Conservation (phyloP, 257 asterid genomes). For the Paraleonurus japonicus region DNA sequence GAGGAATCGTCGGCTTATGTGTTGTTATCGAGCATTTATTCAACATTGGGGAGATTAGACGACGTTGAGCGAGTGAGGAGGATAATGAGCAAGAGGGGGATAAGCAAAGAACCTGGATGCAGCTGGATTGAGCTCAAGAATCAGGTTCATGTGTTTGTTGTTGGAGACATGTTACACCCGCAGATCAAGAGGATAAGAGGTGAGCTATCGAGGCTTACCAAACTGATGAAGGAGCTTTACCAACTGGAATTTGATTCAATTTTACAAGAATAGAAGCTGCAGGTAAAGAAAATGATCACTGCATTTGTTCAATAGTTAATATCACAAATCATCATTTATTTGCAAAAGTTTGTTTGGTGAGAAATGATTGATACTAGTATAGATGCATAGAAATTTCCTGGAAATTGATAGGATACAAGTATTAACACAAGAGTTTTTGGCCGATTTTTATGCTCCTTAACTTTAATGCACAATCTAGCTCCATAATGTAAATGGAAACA, state of each 20-base stretch:
- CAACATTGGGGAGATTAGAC: neutral
- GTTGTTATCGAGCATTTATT: neutral
- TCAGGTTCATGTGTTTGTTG: neutral
- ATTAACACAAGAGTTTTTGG: too few species aligned
- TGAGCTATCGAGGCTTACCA: neutral
- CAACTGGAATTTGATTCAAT: neutral
- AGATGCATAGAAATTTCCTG: too few species aligned
- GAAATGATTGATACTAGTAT: too few species aligned
- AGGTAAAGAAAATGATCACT: neutral
- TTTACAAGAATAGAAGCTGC: neutral
- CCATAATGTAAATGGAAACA: too few species aligned
- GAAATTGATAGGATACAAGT: too few species aligned
- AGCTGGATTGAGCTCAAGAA: neutral
- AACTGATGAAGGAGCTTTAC: neutral
- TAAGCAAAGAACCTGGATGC: neutral
- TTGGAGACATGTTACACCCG: neutral
- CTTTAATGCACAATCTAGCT: too few species aligned
- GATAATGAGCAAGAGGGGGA: neutral
- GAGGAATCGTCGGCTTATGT: neutral
- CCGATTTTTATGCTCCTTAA: too few species aligned
- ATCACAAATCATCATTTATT: too few species aligned
- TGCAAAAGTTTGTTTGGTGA: too few species aligned
- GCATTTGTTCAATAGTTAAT: too few species aligned
- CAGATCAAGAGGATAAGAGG: neutral
- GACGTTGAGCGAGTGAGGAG: neutral